These are phyloP conservation scores for Ogataea hybrid DNA, from an alignment of 1,139 yeast species.

Conservation along the genomic window DNA sequence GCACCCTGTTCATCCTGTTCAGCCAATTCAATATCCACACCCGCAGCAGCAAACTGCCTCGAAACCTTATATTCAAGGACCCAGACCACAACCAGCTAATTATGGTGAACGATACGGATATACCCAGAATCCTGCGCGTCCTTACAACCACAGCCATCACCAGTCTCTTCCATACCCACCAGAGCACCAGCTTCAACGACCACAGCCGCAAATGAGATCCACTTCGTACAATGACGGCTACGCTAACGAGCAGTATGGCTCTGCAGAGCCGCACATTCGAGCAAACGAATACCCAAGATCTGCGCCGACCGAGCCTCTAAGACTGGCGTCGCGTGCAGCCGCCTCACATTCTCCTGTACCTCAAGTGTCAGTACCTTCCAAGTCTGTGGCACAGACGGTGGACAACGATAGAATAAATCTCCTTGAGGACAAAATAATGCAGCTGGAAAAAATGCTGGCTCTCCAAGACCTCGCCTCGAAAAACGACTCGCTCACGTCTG, in stretches of 20 bases:
- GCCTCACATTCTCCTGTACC: too few relatives aligned
- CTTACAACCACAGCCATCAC: slow-evolving; percentile 3
- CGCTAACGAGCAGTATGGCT: neutral
- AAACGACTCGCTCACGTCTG: slow-evolving; percentile 14
- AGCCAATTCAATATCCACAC: too few relatives aligned
- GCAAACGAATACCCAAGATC: slow-evolving; percentile 1
- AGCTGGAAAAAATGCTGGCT: slow-evolving; percentile 27
- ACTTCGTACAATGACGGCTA: neutral
- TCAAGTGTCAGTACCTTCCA: too few relatives aligned
- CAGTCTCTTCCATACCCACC: slow-evolving; percentile 4
- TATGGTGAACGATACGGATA: neutral
- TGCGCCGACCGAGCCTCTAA: slow-evolving; percentile 4
- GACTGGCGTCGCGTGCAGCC: neutral
- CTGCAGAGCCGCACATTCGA: neutral
- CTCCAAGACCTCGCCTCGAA: slow-evolving; percentile 20
- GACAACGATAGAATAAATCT: slow-evolving; percentile 26
- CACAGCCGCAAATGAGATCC: slow-evolving; percentile 1
- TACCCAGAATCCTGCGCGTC: neutral
- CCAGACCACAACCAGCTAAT: too few relatives aligned
- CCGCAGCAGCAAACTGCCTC: too few relatives aligned
- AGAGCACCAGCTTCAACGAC: neutral
- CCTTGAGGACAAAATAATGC: slow-evolving; percentile 31
- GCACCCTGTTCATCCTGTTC: too few relatives aligned
- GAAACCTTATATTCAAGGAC: too few relatives aligned
- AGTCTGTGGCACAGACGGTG: neutral